A percentile compares a stretch with the other conserved stretches of the same genome.
Conservation (phyloP, 495 filamentous ascomycete species). For the Penicillium daleae region DNA sequence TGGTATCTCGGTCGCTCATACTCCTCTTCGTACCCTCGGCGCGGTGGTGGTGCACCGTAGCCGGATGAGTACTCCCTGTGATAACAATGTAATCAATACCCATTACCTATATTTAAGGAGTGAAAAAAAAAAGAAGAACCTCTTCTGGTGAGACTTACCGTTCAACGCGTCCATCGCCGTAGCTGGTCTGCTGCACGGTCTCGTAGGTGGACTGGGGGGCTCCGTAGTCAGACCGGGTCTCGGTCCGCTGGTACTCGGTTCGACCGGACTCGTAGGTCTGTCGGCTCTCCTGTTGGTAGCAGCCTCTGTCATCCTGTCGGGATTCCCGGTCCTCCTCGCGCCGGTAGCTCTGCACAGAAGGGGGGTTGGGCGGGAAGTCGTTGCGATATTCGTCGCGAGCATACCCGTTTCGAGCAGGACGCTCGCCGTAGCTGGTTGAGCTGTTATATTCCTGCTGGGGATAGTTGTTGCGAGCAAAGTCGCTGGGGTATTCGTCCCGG, state of each 20-base stretch:
- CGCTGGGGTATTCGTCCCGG: constrained; percentile 8
- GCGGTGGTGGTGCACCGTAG: constrained; percentile 26
- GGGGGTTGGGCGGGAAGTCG: constrained; percentile 5
- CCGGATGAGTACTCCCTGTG: constrained; percentile 23
- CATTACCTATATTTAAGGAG: neutral
- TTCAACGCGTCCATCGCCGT: constrained; percentile 18
- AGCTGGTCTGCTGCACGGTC: constrained; percentile 13
- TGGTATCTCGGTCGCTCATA: constrained; percentile 20
- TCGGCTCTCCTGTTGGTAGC: constrained; percentile 25
- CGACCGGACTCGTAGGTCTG: constrained; percentile 21
- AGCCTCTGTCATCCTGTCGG: constrained; percentile 32
- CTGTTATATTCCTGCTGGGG: constrained; percentile 1
- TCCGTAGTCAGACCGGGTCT: constrained; percentile 22
- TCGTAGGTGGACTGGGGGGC: constrained; percentile 17
- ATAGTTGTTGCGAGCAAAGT: constrained; percentile 6
- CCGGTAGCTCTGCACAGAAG: constrained; percentile 18
- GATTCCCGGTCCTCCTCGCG: constrained; percentile 35
- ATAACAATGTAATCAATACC: constrained; percentile 16
- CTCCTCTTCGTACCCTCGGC: constrained; percentile 25
- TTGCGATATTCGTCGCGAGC: constrained; percentile 7
- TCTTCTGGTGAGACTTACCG: constrained; percentile 20
- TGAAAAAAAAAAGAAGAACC: neutral
- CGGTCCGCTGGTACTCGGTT: constrained; percentile 25
- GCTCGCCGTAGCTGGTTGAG: constrained; percentile 9
- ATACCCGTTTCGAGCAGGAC: constrained; percentile 6